Evolutionary conservation across 371 early-diverging fungal species (phyloP).

Genomic region (Circinella minor): DNA sequence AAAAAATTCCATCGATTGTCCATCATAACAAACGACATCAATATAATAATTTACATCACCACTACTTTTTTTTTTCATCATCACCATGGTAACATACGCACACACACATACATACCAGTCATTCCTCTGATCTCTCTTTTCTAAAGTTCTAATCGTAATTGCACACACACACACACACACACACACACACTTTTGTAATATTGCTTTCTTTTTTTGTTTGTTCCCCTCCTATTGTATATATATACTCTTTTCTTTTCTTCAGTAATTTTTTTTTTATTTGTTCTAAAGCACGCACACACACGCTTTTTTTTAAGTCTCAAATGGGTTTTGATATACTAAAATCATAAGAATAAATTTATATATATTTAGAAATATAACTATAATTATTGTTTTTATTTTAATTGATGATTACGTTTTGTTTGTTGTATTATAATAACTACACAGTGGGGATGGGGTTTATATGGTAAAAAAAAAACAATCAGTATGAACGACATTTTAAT

Average conservation of each 20-base stretch:
- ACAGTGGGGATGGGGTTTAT: no score
- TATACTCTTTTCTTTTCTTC: no score
- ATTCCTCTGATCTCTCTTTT: neutral
- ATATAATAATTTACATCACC: no score
- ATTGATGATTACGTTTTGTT: no score
- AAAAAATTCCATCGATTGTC: no score
- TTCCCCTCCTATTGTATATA: neutral
- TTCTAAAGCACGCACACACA: neutral
- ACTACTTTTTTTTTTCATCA: neutral
- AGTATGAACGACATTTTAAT: no score
- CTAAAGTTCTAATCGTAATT: neutral
- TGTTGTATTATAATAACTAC: no score
- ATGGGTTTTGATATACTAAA: neutral
- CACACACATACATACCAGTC: neutral
- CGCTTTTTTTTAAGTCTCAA: neutral
- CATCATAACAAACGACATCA: no score
- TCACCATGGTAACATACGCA: neutral
- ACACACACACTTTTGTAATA: conserved; percentile 6
- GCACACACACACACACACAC: conserved; percentile 7
- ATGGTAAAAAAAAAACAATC: no score
- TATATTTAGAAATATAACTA: no score
- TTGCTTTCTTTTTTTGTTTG: neutral
- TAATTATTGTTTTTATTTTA: no score
- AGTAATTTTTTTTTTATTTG: neutral
- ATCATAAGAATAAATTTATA: neutral